These are phyloP conservation scores for Claviceps digitariae DNA, from an alignment of 2,329 filamentous ascomycete species.

Conservation along the genomic window DNA sequence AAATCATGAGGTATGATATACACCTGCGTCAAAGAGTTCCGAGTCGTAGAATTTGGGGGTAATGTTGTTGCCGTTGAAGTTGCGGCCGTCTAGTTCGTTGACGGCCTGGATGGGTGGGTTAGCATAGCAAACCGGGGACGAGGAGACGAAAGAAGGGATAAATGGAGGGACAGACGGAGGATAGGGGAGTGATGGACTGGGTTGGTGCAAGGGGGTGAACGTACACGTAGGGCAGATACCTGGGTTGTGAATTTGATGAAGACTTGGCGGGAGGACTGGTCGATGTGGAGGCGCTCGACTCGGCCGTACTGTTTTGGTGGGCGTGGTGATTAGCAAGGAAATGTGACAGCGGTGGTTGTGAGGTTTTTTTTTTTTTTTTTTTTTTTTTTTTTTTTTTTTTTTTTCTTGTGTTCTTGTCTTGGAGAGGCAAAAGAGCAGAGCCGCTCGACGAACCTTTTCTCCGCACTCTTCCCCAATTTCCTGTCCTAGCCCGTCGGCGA, in stretches of 20 bases:
- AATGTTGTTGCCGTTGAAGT: slow-evolving; percentile 81
- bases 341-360: too few species aligned
- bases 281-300: slow-evolving; percentile 68
- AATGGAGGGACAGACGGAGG: too few species aligned
- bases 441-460: too few species aligned
- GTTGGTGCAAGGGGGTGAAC: slow-evolving; percentile 17
- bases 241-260: slow-evolving; percentile 89
- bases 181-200: not conserved
- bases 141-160: too few species aligned
- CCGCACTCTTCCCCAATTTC: slow-evolving; percentile 93
- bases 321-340: not conserved
- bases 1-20: slow-evolving; percentile 22
- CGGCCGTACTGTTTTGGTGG: slow-evolving; percentile 64
- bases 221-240: slow-evolving; percentile 69
- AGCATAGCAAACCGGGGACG: not conserved
- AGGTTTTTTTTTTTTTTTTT: too few species aligned
- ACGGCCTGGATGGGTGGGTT: slow-evolving; percentile 49
- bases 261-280: slow-evolving; percentile 51
- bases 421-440: too few species aligned
- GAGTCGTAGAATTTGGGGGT: slow-evolving; percentile 68
- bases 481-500: slow-evolving; percentile 65
- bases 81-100: slow-evolving; percentile 72
- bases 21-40: slow-evolving; percentile 65
- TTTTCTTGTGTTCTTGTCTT: too few species aligned
- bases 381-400: too few species aligned